phyloP scores from a whole-genome alignment of 345 rosid genomes.

The Balakata baccata region DNA sequence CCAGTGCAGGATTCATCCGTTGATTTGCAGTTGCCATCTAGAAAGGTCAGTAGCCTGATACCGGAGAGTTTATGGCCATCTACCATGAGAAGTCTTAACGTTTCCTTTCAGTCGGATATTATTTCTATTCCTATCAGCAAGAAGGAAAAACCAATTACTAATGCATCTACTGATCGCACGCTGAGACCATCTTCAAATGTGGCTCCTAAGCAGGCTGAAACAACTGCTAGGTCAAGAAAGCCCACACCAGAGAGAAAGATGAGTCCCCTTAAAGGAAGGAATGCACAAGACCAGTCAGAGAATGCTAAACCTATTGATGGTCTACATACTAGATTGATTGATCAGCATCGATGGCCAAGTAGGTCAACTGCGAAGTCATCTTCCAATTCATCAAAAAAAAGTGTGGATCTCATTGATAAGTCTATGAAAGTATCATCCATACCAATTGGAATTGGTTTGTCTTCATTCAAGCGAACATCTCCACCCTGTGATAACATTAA shows the following conservation, averaged over 20 bases:
- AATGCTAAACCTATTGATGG: constrained; percentile 84
- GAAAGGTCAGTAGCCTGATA: too few relatives aligned
- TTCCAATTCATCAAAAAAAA: constrained; percentile 47
- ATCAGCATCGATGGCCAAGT: constrained; percentile 94
- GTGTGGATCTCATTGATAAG: constrained; percentile 62
- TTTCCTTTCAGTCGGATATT: constrained; percentile 85
- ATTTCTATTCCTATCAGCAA: constrained; percentile 77
- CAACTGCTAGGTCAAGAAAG: constrained; percentile 52
- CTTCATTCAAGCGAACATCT: constrained; percentile 51
- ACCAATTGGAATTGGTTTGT: constrained; percentile 44
- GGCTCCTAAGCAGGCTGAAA: constrained; percentile 59
- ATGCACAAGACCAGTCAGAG: constrained; percentile 75
- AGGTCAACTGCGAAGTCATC: constrained; percentile 60
- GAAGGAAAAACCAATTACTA: constrained; percentile 70
- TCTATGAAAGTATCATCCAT: constrained; percentile 36
- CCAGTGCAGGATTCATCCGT: constrained; percentile 63
- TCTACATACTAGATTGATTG: constrained; percentile 63
- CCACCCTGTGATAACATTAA: constrained; percentile 36
- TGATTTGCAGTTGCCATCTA: constrained; percentile 47
- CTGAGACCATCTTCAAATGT: constrained; percentile 82
- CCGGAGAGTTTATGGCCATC: constrained; percentile 99
- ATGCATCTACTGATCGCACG: constrained; percentile 58
- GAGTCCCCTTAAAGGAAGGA: constrained; percentile 83
- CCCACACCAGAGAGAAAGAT: constrained; percentile 74
- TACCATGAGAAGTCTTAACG: constrained; percentile 96